Base-by-base conservation (phyloP, 2,329 filamentous ascomycete species). In the Paracoccidioides lutzii region DNA sequence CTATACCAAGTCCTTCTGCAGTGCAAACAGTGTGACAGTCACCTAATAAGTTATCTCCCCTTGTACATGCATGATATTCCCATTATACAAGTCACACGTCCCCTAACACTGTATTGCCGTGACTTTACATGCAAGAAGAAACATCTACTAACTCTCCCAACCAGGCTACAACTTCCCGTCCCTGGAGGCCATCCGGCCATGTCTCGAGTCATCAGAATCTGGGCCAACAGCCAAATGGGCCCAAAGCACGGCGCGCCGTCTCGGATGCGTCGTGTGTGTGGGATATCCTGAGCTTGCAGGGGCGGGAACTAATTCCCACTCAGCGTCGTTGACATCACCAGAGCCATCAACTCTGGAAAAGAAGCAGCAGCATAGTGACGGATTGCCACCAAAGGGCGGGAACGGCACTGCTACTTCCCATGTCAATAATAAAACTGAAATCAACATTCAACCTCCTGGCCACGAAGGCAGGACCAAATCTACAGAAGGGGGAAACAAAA, bases 131-230 rank as follows among this genome's bases (percentile, higher is more conserved):
- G 8, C 15, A 9, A 37, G 14, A 1, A 48, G 35, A 10, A 37
- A 9, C n/a, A 12, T 38, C 7, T 3, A 8, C 45, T 49, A 49
- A 49, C 32, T 37, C 14, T 37, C 35, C 10, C 14, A n/a, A 7
- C 14, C 63, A 76, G 82, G 82, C 54, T 85, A 85, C 70, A 84
- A 84, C 65, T 83, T 83, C 66, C 75, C 80, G 15, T 79, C 76
- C 10, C 65, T 79, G 14, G 72, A 77, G 51, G 75, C 78, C 46
- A 82, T 85, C 50, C 70, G 64, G 53, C 81, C 81, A 3, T 81
- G 76, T 64, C 73, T 84, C 2, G 82, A 85, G 61, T 75, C 76
- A n/a, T 80, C 76, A 32, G 73, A 76, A 12, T 63, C 73, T 6
- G 82, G 82, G 0, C 71, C 74, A 10, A 78, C 76, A 14, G 78